Percentiles rank a stretch among this genome's conserved stretches.
phyloP scores from a whole-genome alignment of 2,329 filamentous ascomycete genomes.

The Zymoseptoria crescenta region DNA sequence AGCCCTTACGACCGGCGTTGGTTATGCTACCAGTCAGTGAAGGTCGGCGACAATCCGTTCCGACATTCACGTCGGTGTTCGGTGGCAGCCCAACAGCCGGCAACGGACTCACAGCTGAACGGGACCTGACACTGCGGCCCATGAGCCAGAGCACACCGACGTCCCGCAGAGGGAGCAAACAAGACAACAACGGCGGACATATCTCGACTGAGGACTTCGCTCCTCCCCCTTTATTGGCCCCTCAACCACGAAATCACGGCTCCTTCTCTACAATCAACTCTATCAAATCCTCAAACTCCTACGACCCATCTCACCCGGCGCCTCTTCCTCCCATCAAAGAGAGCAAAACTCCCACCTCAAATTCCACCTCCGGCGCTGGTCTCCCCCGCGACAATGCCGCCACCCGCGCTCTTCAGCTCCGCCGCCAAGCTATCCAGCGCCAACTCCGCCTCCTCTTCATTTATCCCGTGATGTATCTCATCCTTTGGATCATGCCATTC shows the following conservation, averaged over 20 bases:
- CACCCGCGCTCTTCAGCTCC: conserved; percentile 11
- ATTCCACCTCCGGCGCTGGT: not conserved
- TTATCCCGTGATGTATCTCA: conserved; percentile 65
- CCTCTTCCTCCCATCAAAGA: conserved; percentile 21
- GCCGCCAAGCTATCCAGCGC: conserved; percentile 25
- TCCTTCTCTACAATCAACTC: conserved; percentile 19
- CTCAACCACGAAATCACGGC: conserved; percentile 10
- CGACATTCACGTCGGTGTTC: conserved; percentile 17
- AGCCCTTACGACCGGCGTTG: not conserved
- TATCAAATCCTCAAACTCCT: conserved; percentile 11
- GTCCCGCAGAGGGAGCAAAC: conserved; percentile 24
- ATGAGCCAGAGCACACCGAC: conserved; percentile 16
- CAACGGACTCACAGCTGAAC: not conserved
- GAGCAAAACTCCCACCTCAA: conserved; percentile 5
- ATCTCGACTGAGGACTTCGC: conserved; percentile 23
- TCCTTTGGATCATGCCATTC: conserved; percentile 67
- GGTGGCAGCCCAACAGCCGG: conserved; percentile 2
- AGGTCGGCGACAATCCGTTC: conserved; percentile 15
- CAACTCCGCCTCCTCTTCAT: conserved; percentile 67
- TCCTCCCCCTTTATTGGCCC: conserved; percentile 6
- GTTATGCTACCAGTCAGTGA: conserved; percentile 2
- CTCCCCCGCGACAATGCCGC: conserved; percentile 10
- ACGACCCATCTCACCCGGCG: conserved; percentile 5
- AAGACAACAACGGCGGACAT: conserved; percentile 11
- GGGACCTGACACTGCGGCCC: not conserved